Evolutionary conservation across 2,329 filamentous ascomycete species (phyloP).

Genomic region (Aspergillus calidoustus): DNA sequence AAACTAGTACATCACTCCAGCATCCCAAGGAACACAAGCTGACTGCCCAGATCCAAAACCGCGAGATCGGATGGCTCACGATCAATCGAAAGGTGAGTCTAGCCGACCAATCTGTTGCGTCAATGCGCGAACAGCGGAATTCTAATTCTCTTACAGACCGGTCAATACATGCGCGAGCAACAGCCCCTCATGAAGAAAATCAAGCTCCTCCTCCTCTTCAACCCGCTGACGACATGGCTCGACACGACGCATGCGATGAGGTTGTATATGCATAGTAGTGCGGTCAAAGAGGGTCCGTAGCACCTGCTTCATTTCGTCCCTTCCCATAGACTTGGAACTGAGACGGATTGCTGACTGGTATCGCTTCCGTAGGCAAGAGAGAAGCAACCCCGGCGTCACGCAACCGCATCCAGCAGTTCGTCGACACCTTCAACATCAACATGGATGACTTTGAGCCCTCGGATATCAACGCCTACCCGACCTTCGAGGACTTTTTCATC

Average conservation of each 20-base stretch:
- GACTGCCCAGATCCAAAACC: conserved; percentile 30
- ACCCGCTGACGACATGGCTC: conserved; percentile 47
- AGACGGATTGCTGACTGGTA: not conserved
- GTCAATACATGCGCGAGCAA: conserved; percentile 44
- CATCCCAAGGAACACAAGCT: not conserved
- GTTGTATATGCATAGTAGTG: conserved; percentile 44
- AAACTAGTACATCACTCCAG: conserved; percentile 5
- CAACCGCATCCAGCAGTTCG: conserved; percentile 40
- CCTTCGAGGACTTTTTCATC: conserved; percentile 48
- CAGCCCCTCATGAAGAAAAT: conserved; percentile 47
- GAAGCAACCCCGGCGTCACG: conserved; percentile 38
- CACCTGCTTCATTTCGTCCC: too few species aligned
- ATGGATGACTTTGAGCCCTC: conserved; percentile 42
- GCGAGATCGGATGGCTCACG: conserved; percentile 38
- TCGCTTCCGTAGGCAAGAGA: conserved; percentile 3
- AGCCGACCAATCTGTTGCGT: not conserved
- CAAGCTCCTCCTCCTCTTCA: conserved; percentile 49
- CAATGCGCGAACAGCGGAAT: not conserved
- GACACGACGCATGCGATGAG: conserved; percentile 44
- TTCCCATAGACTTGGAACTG: too few species aligned
- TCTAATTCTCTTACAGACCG: conserved; percentile 28
- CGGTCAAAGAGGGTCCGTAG: conserved; percentile 33
- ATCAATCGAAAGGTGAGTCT: conserved; percentile 29
- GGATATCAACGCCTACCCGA: conserved; percentile 40
- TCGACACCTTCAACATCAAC: conserved; percentile 26